Evolutionary conservation across 2,329 filamentous ascomycete species (phyloP), one percentile per base, ranked within the genome.

Genomic region (Iodosphaeria phyllophila): DNA sequence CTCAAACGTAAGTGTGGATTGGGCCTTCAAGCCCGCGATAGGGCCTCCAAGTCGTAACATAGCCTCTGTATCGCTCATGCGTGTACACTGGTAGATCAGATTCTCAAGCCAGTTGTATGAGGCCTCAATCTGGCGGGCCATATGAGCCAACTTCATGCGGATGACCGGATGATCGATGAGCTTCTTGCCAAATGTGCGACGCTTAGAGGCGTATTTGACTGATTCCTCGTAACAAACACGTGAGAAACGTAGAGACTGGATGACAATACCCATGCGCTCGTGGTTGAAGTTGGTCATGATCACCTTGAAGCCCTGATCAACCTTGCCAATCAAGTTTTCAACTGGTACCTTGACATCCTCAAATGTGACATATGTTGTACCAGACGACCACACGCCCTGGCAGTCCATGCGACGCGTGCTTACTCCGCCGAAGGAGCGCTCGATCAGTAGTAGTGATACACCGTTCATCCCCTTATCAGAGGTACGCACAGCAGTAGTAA

Each of bases 261-360:
- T 95, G 56, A 95, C 84, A 53, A 98, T 95, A 33, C 89, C 89
- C 40, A 98, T 84, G 34, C 89, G 80, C 59, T 98, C 89, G 63
- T 95, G 89, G 67, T 95, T 95, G 64, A 93, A 93, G 65, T 93
- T 93, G 48, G 82, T 93, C 86, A 95, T 95, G 62, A 98, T 86
- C 46, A 92, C 83, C 56, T 84, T 80, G 70, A 98, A 98, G 19
- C 89, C 89, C 50, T 92, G 76, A 64, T 98, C 92, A 59, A 92
- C 75, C 62, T 93, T 95, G 55, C 89, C 89, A 31, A 98, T 74
- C 40, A 98, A 53, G 59, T 98, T 95, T 65, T 92, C 86, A n/a
- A 95, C 89, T 2, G 89, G 89, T 0, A 98, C 89, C 62, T 95
- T 95, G 53, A 95, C 89, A 47, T 98, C 89, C 52, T 98, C 89